phyloP scores from a whole-genome alignment of 2,329 filamentous ascomycete genomes.

The Coniochaeta sp. region DNA sequence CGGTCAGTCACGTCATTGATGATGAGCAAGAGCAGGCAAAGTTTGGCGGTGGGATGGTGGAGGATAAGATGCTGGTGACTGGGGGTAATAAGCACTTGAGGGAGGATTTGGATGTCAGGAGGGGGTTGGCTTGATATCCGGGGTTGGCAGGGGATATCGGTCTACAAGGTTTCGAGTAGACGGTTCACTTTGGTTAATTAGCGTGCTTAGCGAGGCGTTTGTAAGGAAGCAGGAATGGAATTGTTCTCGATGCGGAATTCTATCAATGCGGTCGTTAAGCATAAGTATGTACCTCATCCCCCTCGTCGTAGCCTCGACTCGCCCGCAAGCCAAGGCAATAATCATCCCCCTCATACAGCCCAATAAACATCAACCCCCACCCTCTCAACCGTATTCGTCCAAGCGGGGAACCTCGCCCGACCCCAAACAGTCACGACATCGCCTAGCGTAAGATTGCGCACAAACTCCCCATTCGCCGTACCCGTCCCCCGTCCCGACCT shows the following conservation, averaged over 20 bases:
- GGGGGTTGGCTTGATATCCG: conserved; percentile 3
- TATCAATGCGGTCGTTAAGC: too few species aligned
- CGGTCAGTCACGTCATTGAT: neutral
- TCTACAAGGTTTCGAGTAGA: too few species aligned
- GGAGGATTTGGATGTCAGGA: conserved; percentile 18
- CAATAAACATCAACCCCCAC: conserved; percentile 52
- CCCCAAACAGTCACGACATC: conserved; percentile 58
- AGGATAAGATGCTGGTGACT: conserved; percentile 10
- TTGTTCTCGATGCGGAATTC: neutral
- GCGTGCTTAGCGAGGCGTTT: neutral
- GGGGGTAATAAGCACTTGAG: conserved; percentile 17
- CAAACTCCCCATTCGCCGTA: conserved; percentile 47
- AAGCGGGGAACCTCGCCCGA: conserved; percentile 47
- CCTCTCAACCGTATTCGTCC: conserved; percentile 43
- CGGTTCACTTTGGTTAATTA: too few species aligned
- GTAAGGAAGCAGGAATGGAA: neutral
- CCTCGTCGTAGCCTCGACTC: neutral
- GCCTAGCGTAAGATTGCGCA: conserved; percentile 48
- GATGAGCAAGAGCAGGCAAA: neutral
- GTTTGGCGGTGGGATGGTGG: neutral
- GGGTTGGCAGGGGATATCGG: neutral
- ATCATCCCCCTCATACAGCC: conserved; percentile 31
- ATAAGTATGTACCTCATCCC: too few species aligned
- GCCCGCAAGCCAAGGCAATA: neutral
- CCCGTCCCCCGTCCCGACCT: conserved; percentile 40